Base-by-base conservation (phyloP, 306 rosid genomes). In the Begonia peltatifolia region DNA sequence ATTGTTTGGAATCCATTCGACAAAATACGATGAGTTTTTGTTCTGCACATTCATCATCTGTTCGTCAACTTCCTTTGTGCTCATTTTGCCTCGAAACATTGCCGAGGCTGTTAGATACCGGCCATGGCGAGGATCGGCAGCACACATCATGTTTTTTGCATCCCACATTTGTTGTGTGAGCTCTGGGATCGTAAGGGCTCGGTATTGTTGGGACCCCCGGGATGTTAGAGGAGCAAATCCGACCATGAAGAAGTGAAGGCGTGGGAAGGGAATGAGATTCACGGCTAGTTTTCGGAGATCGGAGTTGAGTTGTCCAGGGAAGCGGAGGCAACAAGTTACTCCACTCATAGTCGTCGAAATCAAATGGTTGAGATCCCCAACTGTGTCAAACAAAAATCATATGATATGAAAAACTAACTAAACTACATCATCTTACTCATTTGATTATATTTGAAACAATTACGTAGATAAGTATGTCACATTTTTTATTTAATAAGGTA, bases 161-260 rank as follows among this genome's bases (percentile, higher is more conserved):
- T 83, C 87, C 93, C 95, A 87, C 95, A 87, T 87, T 59, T 87
- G 95, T 20, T 87, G 95, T 1, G 95, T 87, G 20, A 87, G 94
- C 61, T 87, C 95, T 0, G 95, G 95, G 51, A 87, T 87, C 12
- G 95, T 87, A 44, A 87, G 93, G 41, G 89, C 59, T 0, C 90
- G 57, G 67, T 83, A 83, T 46, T 74, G 67, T 53, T 87, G 94
- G 1, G 96, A 87, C 46, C 90, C 87, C 0, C 87, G 64, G 6
- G 94, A 79, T 12, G 96, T 87, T 42, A 87, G 67, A 25, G 96
- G 95, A 1, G 95, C 93, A 12, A 87, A 87, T 42, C 95, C 95
- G 3, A 83, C 92, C 92, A 83, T 83, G 75, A 83, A 83, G 77
- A 83, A 83, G 68, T 83, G 92, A 50, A 83, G 87, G 15, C 92